Evolutionary conservation across 2,329 filamentous ascomycete genomes (phyloP).

Genomic region (Sordariomycetes sp.): DNA sequence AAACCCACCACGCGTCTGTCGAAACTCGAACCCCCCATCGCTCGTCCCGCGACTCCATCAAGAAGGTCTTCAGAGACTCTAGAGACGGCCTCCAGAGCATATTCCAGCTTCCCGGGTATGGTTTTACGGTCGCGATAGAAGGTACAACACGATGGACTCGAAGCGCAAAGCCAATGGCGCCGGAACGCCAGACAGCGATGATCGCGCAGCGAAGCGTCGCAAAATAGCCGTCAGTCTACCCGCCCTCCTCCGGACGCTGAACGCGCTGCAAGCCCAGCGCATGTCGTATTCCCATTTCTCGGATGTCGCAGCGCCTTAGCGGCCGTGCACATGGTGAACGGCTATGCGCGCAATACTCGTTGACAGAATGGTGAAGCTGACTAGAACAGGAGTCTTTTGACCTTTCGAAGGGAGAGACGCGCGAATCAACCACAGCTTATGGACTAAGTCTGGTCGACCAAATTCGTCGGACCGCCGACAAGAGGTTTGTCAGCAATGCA

Average conservation of each 20-base stretch:
- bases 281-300: background rate
- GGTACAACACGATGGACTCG: too few species aligned
- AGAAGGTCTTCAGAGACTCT: too few species aligned
- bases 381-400: conserved; percentile 25
- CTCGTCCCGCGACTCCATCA: too few species aligned
- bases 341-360: too few species aligned
- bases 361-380: background rate
- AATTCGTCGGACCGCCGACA: conserved; percentile 69
- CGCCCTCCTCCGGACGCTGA: background rate
- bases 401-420: conserved; percentile 48
- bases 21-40: too few species aligned
- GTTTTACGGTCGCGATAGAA: too few species aligned
- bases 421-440: conserved; percentile 59
- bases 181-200: conserved; percentile 34
- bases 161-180: conserved; percentile 46
- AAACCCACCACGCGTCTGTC: too few species aligned
- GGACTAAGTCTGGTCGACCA: conserved; percentile 68
- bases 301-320: too few species aligned
- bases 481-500: conserved; percentile 74
- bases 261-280: background rate
- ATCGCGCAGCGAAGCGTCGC: conserved; percentile 47
- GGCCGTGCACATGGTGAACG: too few species aligned
- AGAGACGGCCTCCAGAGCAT: too few species aligned
- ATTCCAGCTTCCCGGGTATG: too few species aligned
- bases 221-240: conserved; percentile 31